Conservation (phyloP, 805 yeast species). For the Pichia gijzeniarum region DNA sequence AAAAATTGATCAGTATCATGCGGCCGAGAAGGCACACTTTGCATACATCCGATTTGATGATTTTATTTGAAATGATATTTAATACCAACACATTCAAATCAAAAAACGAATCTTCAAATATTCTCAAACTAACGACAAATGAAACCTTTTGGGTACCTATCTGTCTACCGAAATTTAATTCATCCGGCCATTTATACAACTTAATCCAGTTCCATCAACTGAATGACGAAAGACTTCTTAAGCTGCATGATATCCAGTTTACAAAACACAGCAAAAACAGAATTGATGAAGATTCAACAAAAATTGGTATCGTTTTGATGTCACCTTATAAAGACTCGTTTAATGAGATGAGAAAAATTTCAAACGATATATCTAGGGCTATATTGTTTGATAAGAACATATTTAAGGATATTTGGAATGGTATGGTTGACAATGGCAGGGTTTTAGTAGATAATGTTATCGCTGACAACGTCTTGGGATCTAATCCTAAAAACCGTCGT, state of each 20-base stretch:
- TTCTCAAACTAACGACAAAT: slow-evolving; percentile 26
- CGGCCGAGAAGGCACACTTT: slow-evolving; percentile 74
- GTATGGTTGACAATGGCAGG: slow-evolving; percentile 8
- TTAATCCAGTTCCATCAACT: slow-evolving; percentile 58
- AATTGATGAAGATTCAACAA: slow-evolving; percentile 21
- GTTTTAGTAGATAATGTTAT: slow-evolving; percentile 29
- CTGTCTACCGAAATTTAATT: slow-evolving; percentile 85
- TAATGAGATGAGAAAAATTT: slow-evolving; percentile 61
- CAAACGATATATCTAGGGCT: slow-evolving; percentile 43
- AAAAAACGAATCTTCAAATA: slow-evolving; percentile 14
- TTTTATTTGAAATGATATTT: slow-evolving; percentile 65
- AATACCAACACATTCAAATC: slow-evolving; percentile 44
- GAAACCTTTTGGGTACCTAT: slow-evolving; percentile 92
- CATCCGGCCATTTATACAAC: slow-evolving; percentile 80
- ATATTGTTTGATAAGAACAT: slow-evolving; percentile 32
- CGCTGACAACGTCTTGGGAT: slow-evolving; percentile 16
- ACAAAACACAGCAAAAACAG: not conserved
- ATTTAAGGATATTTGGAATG: slow-evolving; percentile 13
- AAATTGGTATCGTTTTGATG: slow-evolving; percentile 39
- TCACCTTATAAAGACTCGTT: slow-evolving; percentile 76
- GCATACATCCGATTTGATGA: slow-evolving; percentile 74
- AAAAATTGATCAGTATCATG: slow-evolving; percentile 60
- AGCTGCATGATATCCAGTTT: slow-evolving; percentile 22
- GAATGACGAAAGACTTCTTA: slow-evolving; percentile 27
- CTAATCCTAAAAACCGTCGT: slow-evolving; percentile 15